Evolutionary conservation across 768 basidiomycete species (phyloP).

Genomic region (Hygrocybe coccinea): DNA sequence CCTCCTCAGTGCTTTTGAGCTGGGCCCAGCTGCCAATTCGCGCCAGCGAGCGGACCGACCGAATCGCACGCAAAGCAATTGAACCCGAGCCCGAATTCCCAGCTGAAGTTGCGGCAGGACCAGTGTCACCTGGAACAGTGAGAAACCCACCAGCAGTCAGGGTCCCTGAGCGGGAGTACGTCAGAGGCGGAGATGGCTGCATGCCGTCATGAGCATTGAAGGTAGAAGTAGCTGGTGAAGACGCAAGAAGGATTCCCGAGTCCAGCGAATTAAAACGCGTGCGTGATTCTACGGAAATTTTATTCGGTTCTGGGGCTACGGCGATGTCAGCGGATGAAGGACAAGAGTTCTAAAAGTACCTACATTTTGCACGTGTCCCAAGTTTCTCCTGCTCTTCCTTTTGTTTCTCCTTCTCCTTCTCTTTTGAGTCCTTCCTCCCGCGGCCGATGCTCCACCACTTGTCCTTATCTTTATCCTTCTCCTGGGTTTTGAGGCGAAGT

Average conservation of each 20-base stretch:
- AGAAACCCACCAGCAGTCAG: slow-evolving; percentile 30
- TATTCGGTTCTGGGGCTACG: slow-evolving; percentile 44
- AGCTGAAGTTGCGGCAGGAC: slow-evolving; percentile 36
- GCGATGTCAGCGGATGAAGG: background rate
- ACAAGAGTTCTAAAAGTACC: slow-evolving; percentile 9
- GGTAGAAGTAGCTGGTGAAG: slow-evolving; percentile 12
- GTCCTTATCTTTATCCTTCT: slow-evolving; percentile 34
- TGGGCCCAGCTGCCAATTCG: slow-evolving; percentile 71
- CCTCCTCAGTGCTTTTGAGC: slow-evolving; percentile 35
- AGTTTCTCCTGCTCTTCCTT: slow-evolving; percentile 37
- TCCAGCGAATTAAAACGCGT: slow-evolving; percentile 64
- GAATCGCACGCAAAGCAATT: slow-evolving; percentile 74
- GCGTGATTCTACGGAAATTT: slow-evolving; percentile 31
- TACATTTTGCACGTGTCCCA: slow-evolving; percentile 43
- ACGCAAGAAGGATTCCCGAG: slow-evolving; percentile 31
- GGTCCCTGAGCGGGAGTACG: slow-evolving; percentile 32
- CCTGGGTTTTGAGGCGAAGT: slow-evolving; percentile 8
- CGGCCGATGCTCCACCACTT: slow-evolving; percentile 84
- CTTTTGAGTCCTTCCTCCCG: slow-evolving; percentile 69
- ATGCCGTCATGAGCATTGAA: slow-evolving; percentile 15
- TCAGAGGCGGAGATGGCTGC: background rate
- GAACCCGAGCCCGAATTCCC: slow-evolving; percentile 37
- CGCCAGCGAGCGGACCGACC: slow-evolving; percentile 67
- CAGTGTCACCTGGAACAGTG: background rate
- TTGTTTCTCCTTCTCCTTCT: slow-evolving; percentile 41